Percentiles rank a stretch among this genome's conserved stretches.
Conservation (phyloP, 495 filamentous ascomycete species). For the Penicillium robsamsonii region DNA sequence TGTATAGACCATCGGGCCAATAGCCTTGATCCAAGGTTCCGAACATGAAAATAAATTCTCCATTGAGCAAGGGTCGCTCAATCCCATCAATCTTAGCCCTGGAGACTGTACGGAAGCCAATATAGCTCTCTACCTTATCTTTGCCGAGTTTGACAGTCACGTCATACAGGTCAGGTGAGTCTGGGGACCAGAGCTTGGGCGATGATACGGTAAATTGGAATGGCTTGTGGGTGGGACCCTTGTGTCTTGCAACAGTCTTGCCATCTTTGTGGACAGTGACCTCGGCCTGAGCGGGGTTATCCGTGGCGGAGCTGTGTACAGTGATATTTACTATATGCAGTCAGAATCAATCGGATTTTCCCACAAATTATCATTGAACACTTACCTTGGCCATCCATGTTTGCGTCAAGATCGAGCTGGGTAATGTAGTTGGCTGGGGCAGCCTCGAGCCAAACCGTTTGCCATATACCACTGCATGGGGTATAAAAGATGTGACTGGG, state of each 20-base stretch:
- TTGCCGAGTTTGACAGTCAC: slow-evolving; percentile 54
- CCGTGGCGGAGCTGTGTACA: slow-evolving; percentile 39
- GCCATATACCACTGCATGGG: slow-evolving; percentile 69
- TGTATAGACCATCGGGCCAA: slow-evolving; percentile 67
- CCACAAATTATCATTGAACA: neutral
- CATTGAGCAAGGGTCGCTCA: slow-evolving; percentile 60
- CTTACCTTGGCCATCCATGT: slow-evolving; percentile 59
- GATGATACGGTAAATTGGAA: slow-evolving; percentile 54
- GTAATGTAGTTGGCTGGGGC: slow-evolving; percentile 55
- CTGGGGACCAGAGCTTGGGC: slow-evolving; percentile 58
- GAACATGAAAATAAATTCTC: slow-evolving; percentile 63
- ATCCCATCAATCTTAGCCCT: slow-evolving; percentile 54
- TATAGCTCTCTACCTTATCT: slow-evolving; percentile 59
- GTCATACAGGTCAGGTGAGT: slow-evolving; percentile 61
- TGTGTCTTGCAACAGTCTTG: slow-evolving; percentile 37
- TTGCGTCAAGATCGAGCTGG: slow-evolving; percentile 52
- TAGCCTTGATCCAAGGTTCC: slow-evolving; percentile 67
- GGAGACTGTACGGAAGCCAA: slow-evolving; percentile 63
- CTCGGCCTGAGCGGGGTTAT: slow-evolving; percentile 33
- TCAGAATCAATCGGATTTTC: slow-evolving; percentile 13
- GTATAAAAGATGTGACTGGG: slow-evolving; percentile 68
- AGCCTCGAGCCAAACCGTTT: slow-evolving; percentile 64
- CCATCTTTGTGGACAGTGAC: slow-evolving; percentile 45
- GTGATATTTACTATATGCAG: slow-evolving; percentile 46
- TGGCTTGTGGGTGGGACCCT: slow-evolving; percentile 39